Evolutionary conservation across 108 stramenopile genomes (phyloP).

Genomic region (Fragilaria radians): DNA sequence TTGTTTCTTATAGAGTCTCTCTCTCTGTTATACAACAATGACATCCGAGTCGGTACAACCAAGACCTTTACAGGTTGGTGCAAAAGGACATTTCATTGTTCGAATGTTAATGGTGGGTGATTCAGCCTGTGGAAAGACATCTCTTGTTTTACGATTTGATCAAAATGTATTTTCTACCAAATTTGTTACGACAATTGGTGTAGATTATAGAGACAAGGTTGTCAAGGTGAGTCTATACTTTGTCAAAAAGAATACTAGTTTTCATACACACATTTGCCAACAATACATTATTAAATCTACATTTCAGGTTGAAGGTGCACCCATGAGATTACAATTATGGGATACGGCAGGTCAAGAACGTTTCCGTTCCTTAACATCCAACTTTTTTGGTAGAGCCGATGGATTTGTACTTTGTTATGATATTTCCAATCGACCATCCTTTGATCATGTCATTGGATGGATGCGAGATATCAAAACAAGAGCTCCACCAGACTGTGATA

Average conservation of each 20-base stretch:
- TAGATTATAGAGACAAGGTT: conserved; percentile 93
- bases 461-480: conserved; percentile 88
- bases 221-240: conserved; percentile 58
- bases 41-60: conserved; percentile 22
- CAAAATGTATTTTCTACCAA: conserved; percentile 90
- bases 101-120: conserved; percentile 88
- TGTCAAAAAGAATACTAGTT: conserved; percentile 1
- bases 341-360: conserved; percentile 99
- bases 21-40: too few relatives aligned
- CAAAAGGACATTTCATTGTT: conserved; percentile 87
- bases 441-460: conserved; percentile 91
- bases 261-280: not conserved
- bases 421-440: conserved; percentile 81
- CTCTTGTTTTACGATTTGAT: conserved; percentile 82
- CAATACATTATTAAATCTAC: not conserved
- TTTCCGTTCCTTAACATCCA: conserved; percentile 88
- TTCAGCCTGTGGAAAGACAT: conserved; percentile 84
- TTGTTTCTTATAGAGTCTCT: too few relatives aligned
- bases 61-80: conserved; percentile 86
- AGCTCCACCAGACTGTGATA: conserved; percentile 86
- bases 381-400: conserved; percentile 92
- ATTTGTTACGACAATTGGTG: conserved; percentile 92
- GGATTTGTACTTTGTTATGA: conserved; percentile 91
- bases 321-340: conserved; percentile 91
- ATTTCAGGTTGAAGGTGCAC: conserved; percentile 73